phyloP scores from a whole-genome alignment of 2,329 filamentous ascomycete genomes.

The Stachybotrys chartarum region DNA sequence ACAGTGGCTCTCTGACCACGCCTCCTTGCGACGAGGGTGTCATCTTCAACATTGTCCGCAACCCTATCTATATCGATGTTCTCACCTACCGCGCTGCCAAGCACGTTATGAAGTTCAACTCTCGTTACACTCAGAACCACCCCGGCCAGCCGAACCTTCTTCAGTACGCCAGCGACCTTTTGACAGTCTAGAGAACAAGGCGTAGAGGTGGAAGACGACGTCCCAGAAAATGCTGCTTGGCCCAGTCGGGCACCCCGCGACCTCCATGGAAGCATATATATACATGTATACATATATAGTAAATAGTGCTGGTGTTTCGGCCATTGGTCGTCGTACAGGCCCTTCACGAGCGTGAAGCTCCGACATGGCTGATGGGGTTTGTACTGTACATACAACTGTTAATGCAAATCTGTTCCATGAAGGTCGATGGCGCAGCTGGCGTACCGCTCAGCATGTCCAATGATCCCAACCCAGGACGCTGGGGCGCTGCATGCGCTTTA shows the following conservation, averaged over 20 bases:
- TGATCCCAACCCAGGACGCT: too few relatives aligned
- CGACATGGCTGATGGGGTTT: not conserved
- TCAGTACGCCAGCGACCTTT: constrained; percentile 7
- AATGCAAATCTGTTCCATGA: not conserved
- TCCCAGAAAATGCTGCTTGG: too few relatives aligned
- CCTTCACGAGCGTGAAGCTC: not conserved
- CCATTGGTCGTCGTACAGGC: too few relatives aligned
- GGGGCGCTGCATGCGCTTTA: too few relatives aligned
- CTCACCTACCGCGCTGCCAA: constrained; percentile 42
- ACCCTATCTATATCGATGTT: constrained; percentile 39
- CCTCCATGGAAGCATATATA: too few relatives aligned
- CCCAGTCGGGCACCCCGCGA: too few relatives aligned
- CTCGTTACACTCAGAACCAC: constrained; percentile 41
- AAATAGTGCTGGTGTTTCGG: too few relatives aligned
- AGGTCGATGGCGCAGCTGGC: not conserved
- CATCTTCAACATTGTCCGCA: constrained; percentile 38
- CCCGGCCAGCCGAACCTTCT: constrained; percentile 37
- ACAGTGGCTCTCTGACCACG: constrained; percentile 50
- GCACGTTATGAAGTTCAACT: constrained; percentile 45
- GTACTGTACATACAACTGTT: not conserved
- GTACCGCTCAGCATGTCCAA: too few relatives aligned
- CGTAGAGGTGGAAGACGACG: too few relatives aligned
- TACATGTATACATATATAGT: too few relatives aligned
- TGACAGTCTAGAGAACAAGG: not conserved
- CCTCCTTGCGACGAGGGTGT: constrained; percentile 51